Base-by-base conservation (phyloP, 2,329 filamentous ascomycete species). In the Claviceps pusilla region DNA sequence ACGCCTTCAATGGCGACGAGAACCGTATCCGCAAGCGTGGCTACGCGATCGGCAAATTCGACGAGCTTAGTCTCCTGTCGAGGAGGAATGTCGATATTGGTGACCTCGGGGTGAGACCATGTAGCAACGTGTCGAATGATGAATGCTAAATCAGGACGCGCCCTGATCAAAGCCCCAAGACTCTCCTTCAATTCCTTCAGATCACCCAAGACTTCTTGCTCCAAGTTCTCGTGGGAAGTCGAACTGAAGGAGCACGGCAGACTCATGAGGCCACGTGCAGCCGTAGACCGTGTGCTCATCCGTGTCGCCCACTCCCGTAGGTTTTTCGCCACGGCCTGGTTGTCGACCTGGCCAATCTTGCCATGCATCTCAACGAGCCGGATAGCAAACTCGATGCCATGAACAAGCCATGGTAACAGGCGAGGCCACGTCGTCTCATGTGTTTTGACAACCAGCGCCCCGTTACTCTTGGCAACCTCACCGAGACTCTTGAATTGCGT, bases 1-100 rank as follows among this genome's bases (percentile, higher is more conserved):
- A 86, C 76, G 58, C 83, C 80, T 66, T 96, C 89, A 50, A 95
- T 76, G 1, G 86, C 84, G 41, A 91, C 85, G 2, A 96, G 80
- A 33, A 91, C 78, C 51, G 80, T 79, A 66, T 95, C 87, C 49
- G 84, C 79, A n/a, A 86, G 73, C 1, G 69, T 77, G 42, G 87
- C 78, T 1, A 89, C 67, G 3, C 75, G 71, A 14, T 75, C 69
- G 46, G 82, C 78, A 48, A 89, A 77, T 0, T 69, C 64, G 19
- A 75, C 59, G 16, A 72, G 56, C 19, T 65, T 60, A 29, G 60
- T 55, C 2, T 50, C 56, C 7, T 59, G 39, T 3, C 51, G 48
- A 1, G 50, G 45, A 2, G 51, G 45, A 3, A 51, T 14, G 9
- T 60, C 54, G 7, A 61, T 10, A 4, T 53, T 54, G n/a, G 61